Evolutionary conservation across 768 basidiomycete genomes (phyloP), one percentile per base, ranked within the genome.

Genomic region (Cubamyces sp.): DNA sequence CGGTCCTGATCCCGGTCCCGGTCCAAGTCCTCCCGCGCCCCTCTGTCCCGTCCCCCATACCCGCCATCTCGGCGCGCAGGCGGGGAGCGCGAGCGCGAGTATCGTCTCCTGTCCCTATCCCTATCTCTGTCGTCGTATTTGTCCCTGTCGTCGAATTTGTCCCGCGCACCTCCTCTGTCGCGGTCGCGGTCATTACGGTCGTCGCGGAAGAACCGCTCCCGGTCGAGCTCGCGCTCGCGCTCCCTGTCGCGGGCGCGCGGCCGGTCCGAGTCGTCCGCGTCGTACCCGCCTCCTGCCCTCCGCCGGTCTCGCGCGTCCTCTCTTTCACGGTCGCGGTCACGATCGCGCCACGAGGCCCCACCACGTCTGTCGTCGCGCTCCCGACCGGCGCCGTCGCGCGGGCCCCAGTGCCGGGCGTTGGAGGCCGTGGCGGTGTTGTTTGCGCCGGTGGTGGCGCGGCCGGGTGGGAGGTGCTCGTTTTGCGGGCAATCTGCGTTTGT

Each of bases 401-500:
- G 54, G 8, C 71, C 71, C 69, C 70, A 71, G 41, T 69, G 67
- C 16, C 74, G 68, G 6, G 58, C 34, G n/a, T 45, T 51, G 7
- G 54, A 66, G 45, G 54, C 65, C 47, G 65, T 57, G 25, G 57
- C 55, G 28, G 57, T 56, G 28, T 63, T 72, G 63, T 76, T 77
- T 6, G 75, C 74, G 14, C 76, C 76, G 3, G 75, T 74, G 19
- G 69, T 70, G 1, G 65, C 64, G 19, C 58, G 65, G 39, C 72
- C 73, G 1, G 70, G 69, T n/a, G 69, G 66, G 12, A 66, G 25
- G 28, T 70, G 64, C n/a, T 64, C 67, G 41, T 72, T 73, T 59
- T 77, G 73, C 5, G 77, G 77, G 60, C 77, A 78, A 54, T 77
- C 76, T 77, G 16, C 30, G 53, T 3, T n/a, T n/a, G n/a, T n/a